Conservation (phyloP, 768 basidiomycete species). For the Rhodosporidiobolus sp. region DNA sequence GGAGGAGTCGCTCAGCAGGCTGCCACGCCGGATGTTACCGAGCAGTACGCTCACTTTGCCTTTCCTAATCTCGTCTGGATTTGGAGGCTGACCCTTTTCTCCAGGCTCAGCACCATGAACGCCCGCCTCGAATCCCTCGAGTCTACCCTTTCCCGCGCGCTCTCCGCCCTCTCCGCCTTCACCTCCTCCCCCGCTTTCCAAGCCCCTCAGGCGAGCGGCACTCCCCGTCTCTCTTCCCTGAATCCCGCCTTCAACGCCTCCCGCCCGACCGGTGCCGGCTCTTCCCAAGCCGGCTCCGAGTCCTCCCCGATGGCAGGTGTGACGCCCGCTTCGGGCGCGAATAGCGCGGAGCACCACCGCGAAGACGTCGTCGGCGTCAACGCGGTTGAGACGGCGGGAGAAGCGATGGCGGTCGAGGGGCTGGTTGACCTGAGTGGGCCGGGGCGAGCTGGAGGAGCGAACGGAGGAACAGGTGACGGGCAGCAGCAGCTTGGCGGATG, state of each 20-base stretch:
- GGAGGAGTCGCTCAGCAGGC: not conserved
- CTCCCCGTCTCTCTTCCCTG: not conserved
- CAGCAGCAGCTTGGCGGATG: not conserved
- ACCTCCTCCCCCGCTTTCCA: not conserved
- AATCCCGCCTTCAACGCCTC: not conserved
- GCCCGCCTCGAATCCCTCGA: conserved; percentile 38
- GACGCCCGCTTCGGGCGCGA: not conserved
- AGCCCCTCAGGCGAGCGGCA: not conserved
- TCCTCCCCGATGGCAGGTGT: conserved; percentile 2
- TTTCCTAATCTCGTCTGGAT: not conserved
- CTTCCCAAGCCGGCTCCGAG: conserved; percentile 12
- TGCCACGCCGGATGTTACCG: conserved; percentile 24
- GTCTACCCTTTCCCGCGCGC: conserved; percentile 30
- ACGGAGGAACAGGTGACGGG: not conserved
- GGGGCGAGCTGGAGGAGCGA: not conserved
- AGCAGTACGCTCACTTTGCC: conserved; percentile 14
- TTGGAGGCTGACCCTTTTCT: not conserved
- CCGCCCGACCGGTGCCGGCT: not conserved
- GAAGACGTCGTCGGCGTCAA: conserved; percentile 12
- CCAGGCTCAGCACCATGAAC: conserved; percentile 33
- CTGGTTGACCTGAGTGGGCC: conserved; percentile 26
- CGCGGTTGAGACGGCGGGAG: conserved; percentile 34
- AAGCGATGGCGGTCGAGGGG: conserved; percentile 38
- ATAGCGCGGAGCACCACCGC: not conserved
- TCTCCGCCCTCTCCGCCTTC: conserved; percentile 3